Percentiles rank a stretch among this genome's conserved stretches.
phyloP scores from a whole-genome alignment of 148 eudicot species.

The Cornus kousa region DNA sequence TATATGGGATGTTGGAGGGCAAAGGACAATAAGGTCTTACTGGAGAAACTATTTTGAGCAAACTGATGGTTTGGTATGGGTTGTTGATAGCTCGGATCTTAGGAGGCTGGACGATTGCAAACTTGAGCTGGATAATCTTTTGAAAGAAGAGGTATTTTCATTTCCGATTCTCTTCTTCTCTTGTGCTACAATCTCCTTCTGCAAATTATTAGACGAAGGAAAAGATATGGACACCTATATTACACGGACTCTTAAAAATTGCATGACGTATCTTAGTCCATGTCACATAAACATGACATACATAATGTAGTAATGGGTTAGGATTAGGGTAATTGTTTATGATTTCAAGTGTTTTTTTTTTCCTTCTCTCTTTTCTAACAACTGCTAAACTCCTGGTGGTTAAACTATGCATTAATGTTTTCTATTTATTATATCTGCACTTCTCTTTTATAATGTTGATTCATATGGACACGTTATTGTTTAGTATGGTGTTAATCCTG shows the following conservation, averaged over 20 bases:
- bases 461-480: not conserved
- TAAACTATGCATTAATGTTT: no score
- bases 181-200: not conserved
- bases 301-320: not conserved
- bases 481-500: not conserved
- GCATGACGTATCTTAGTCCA: no score
- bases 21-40: conserved; percentile 90
- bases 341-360: not conserved
- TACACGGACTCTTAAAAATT: no score
- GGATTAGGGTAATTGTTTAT: no score
- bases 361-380: not conserved
- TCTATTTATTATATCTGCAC: not conserved
- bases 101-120: conserved; percentile 89
- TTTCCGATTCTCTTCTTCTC: not conserved
- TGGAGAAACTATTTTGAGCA: conserved; percentile 99
- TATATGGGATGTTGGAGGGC: conserved; percentile 99
- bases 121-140: conserved; percentile 75
- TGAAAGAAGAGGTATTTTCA: conserved; percentile 84
- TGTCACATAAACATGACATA: no score
- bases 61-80: conserved; percentile 98
- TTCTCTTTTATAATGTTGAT: not conserved
- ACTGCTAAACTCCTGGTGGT: no score
- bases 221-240: not conserved
- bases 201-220: not conserved
- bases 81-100: conserved; percentile 96